Conservation (phyloP, 2,329 filamentous ascomycete species). For the Calonectria leucothoes region DNA sequence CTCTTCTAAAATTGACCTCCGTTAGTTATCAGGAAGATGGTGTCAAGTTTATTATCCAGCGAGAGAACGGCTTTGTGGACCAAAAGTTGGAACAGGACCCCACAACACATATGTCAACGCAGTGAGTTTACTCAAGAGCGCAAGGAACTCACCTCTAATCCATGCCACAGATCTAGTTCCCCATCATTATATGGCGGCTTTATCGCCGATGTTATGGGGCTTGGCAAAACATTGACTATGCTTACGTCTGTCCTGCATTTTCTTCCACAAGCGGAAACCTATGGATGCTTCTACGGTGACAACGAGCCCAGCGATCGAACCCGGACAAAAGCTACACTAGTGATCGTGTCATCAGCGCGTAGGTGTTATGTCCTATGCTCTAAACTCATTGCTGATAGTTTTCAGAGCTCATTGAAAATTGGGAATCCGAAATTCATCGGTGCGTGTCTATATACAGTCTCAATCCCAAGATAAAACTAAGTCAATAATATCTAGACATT, state of each 20-base stretch:
- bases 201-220: slow-evolving; percentile 23
- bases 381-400: slow-evolving; percentile 20
- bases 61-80: not conserved
- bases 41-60: slow-evolving; percentile 9
- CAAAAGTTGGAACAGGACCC: not conserved
- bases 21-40: slow-evolving; percentile 11
- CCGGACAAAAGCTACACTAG: not conserved
- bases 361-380: not conserved
- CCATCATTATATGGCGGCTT: not conserved
- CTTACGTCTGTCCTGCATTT: slow-evolving; percentile 15
- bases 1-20: not conserved
- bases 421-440: slow-evolving; percentile 51
- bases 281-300: not conserved
- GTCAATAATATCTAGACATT: slow-evolving; percentile 43
- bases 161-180: not conserved
- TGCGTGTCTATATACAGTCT: slow-evolving; percentile 40
- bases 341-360: slow-evolving; percentile 12
- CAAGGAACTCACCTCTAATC: not conserved
- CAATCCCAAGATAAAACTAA: not conserved
- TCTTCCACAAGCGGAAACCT: not conserved
- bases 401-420: slow-evolving; percentile 52
- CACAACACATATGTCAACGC: not conserved
- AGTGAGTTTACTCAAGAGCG: not conserved
- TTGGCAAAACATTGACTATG: slow-evolving; percentile 25
- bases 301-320: not conserved